Evolutionary conservation across 163 green algal species (phyloP).

Genomic region (Scenedesmus sp.): DNA sequence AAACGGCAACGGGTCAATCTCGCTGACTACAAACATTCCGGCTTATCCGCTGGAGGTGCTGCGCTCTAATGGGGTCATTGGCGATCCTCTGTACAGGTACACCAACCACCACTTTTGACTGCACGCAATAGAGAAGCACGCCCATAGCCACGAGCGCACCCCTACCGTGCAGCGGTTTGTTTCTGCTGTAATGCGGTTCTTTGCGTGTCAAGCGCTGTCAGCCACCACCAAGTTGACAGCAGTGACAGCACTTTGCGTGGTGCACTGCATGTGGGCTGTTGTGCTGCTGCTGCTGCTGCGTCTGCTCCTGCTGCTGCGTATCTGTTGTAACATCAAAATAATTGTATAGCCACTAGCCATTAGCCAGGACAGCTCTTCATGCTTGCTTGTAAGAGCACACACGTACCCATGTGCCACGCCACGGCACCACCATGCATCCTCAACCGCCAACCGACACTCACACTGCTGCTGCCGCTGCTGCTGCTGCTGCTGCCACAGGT

Average conservation of each 20-base stretch:
- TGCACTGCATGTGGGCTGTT: neutral
- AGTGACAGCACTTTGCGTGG: neutral
- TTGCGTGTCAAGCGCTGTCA: too few species aligned
- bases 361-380: neutral
- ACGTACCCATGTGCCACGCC: too few species aligned
- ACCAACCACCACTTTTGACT: neutral
- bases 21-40: conserved; percentile 43
- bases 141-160: neutral
- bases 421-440: neutral
- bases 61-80: conserved; percentile 51
- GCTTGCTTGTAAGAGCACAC: neutral
- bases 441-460: neutral
- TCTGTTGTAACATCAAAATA: too few species aligned
- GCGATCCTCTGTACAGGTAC: conserved; percentile 74
- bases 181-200: too few species aligned
- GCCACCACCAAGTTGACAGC: too few species aligned
- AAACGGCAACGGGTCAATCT: conserved; percentile 28
- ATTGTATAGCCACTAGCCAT: too few species aligned
- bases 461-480: neutral
- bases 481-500: conserved; percentile 59
- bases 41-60: conserved; percentile 61
- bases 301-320: too few species aligned
- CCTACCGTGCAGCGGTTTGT: neutral
- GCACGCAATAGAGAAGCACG: neutral
- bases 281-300: neutral